Evolutionary conservation across 139 green algal genomes (phyloP).

Genomic region (Astrephomene gubernaculifera): DNA sequence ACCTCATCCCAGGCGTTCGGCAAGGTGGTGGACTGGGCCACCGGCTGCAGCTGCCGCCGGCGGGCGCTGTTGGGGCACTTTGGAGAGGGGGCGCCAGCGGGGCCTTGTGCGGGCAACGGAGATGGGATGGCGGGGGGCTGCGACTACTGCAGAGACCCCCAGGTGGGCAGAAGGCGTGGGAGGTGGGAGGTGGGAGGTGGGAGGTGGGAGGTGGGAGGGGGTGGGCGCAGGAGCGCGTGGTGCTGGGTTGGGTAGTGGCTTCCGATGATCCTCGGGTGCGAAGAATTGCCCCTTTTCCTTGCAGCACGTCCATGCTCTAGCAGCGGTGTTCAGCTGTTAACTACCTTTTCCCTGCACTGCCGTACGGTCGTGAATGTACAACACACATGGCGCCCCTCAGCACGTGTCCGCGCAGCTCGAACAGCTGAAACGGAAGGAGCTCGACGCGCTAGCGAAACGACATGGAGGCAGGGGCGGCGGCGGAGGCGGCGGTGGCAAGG

Average conservation of each 20-base stretch:
- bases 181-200: too few species aligned
- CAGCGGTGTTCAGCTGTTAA: too few species aligned
- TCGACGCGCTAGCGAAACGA: not conserved
- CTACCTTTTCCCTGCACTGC: too few species aligned
- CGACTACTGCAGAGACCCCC: conserved; percentile 61
- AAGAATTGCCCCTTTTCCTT: too few species aligned
- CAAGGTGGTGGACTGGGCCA: conserved; percentile 69
- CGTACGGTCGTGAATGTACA: too few species aligned
- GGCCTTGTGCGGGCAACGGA: conserved; percentile 22
- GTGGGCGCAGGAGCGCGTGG: not conserved
- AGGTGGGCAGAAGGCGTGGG: conserved; percentile 23
- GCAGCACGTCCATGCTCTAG: not conserved
- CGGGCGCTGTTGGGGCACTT: conserved; percentile 72
- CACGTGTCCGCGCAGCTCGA: not conserved
- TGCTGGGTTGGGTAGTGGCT: not conserved
- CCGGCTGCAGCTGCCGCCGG: conserved; percentile 57
- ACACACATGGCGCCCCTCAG: too few species aligned
- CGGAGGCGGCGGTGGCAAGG: too few species aligned
- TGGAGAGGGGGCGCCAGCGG: conserved; percentile 57
- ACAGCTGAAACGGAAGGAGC: not conserved
- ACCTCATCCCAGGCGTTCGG: conserved; percentile 45
- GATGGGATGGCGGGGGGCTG: conserved; percentile 47
- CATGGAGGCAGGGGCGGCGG: not conserved
- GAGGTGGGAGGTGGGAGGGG: too few species aligned
- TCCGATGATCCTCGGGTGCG: not conserved